Base-by-base conservation (phyloP, 352 stramenopile genomes). In the Pythium aristosporum region DNA sequence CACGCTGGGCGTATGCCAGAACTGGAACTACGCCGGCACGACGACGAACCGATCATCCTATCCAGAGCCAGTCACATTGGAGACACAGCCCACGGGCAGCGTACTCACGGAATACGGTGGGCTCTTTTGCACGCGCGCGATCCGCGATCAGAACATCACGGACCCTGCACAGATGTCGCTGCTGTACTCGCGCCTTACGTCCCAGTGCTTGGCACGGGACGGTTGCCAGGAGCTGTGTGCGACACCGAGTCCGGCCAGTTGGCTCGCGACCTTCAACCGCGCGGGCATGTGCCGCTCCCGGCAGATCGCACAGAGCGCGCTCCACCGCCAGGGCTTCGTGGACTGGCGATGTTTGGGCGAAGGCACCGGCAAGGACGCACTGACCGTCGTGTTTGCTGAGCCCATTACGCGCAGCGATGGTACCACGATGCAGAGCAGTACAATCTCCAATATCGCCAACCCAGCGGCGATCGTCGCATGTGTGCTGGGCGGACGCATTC, bases 401-500 rank as follows among this genome's bases (percentile, higher is more conserved):
- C 56, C 51, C 5, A 25, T 61, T 16, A 61, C 20, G 12, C 47
- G 42, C 13, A 20, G 18, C 13, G 39, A 46, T 13, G 16, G 16
- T 13, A 20, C 39, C 10, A 46, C 39, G 39, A 20, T 6, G 0
- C n/a, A 13, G 12, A 23, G 63, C 46, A 54, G 41, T 23, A 42
- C 55, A 5, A 57, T 57, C 3, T 65, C 61, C 32, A 53, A 59
- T 25, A 32, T 53, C 5, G 65, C 60, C 6, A 42, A 65, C 37
- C 59, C 65, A 12, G 55, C 32, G 4, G 53, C 52, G 16, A 54
- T 72, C 18, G 43, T 65, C 10, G 59, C 65, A 10, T 72, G 65
- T 37, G 44, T 72, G 2, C 15, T 72, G 8, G 65, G 65, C 12
- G 65, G 65, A 2, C 53, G 65, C 7, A 63, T 68, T 11, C 65